Conservation (phyloP, 129 eudicot genomes). For the Escallonia herrerae region DNA sequence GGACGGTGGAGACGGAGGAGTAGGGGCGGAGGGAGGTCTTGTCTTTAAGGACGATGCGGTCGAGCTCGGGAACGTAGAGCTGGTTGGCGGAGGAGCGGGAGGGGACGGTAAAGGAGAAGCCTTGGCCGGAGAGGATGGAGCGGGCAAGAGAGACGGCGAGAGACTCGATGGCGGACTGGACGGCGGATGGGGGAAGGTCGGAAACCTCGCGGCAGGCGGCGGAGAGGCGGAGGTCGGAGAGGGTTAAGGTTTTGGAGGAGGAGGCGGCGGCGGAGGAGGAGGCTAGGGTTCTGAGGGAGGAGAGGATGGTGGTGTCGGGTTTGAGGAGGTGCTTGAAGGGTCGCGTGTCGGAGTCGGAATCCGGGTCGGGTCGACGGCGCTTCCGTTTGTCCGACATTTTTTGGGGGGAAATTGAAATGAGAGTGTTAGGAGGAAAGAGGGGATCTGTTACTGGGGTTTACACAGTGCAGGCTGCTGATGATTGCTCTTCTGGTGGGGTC, state of each 20-base stretch:
- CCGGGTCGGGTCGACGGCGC: slow-evolving; percentile 51
- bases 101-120: slow-evolving; percentile 85
- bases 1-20: slow-evolving; percentile 65
- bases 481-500: too few species aligned
- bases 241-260: slow-evolving; percentile 54
- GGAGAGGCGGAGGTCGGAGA: slow-evolving; percentile 60
- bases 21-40: slow-evolving; percentile 64
- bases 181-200: slow-evolving; percentile 74
- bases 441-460: neutral
- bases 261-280: slow-evolving; percentile 38
- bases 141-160: slow-evolving; percentile 46
- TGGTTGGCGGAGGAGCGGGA: slow-evolving; percentile 90
- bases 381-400: slow-evolving; percentile 62
- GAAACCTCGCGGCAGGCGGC: slow-evolving; percentile 80
- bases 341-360: slow-evolving; percentile 35
- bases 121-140: slow-evolving; percentile 75
- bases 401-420: slow-evolving; percentile 34
- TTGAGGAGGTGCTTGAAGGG: slow-evolving; percentile 66
- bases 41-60: slow-evolving; percentile 82
- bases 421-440: neutral
- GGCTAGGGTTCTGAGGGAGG: slow-evolving; percentile 47
- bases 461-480: too few species aligned
- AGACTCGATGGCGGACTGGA: slow-evolving; percentile 52
- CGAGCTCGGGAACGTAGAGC: slow-evolving; percentile 89
- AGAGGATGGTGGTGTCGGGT: slow-evolving; percentile 62